Evolutionary conservation across 2,329 filamentous ascomycete species (phyloP).

Genomic region (Aspergillus jensenii): DNA sequence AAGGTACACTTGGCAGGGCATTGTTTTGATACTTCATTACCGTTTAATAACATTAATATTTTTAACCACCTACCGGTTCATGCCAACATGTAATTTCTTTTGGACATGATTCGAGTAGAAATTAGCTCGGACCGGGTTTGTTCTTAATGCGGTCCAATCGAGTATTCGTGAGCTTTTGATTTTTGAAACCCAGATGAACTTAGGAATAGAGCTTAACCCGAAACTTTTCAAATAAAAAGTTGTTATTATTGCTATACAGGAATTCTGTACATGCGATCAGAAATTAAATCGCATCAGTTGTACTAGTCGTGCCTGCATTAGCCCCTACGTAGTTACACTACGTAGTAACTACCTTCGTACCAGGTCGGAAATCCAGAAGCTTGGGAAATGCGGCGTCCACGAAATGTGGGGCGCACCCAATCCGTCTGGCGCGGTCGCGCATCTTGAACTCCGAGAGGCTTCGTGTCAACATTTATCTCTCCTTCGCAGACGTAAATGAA

Average conservation of each 20-base stretch:
- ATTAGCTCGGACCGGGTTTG: neutral
- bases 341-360: neutral
- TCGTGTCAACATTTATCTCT: constrained; percentile 40
- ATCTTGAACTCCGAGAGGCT: constrained; percentile 28
- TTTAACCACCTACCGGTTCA: neutral
- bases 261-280: too few relatives aligned
- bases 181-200: neutral
- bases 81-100: neutral
- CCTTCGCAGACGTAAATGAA: neutral
- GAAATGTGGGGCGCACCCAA: constrained; percentile 13
- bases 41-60: neutral
- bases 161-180: neutral
- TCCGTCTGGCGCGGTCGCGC: constrained; percentile 16
- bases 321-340: neutral
- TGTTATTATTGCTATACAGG: too few relatives aligned
- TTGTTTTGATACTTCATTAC: constrained; percentile 35
- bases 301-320: too few relatives aligned
- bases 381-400: neutral
- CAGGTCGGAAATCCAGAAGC: neutral
- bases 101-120: neutral
- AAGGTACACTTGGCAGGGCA: constrained; percentile 40
- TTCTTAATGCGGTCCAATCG: neutral
- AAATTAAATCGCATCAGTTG: too few relatives aligned
- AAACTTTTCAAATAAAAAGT: too few relatives aligned
- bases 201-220: too few relatives aligned